A percentile compares a stretch with the other conserved stretches of the same genome.
Conservation (phyloP, 2,329 filamentous ascomycete genomes). For the Botryotinia convoluta region DNA sequence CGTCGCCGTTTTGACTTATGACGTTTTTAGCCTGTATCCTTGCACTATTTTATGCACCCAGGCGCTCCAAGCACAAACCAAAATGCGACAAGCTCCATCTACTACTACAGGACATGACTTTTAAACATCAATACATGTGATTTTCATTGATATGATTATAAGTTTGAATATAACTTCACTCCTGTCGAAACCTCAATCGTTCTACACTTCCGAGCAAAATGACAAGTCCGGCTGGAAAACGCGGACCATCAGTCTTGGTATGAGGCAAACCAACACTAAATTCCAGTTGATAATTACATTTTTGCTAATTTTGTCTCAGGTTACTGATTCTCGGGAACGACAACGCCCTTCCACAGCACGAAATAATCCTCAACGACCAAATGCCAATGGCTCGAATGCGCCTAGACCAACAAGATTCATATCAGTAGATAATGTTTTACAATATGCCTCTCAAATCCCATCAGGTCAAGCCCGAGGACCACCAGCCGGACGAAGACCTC, state of each 20-base stretch:
- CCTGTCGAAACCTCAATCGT: not conserved
- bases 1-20: not conserved
- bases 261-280: constrained; percentile 25
- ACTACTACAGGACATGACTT: not conserved
- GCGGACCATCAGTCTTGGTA: constrained; percentile 62
- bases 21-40: constrained; percentile 10
- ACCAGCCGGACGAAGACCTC: constrained; percentile 46
- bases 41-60: constrained; percentile 11
- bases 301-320: constrained; percentile 40
- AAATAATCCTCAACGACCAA: constrained; percentile 39
- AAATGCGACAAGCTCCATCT: not conserved
- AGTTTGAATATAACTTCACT: constrained; percentile 5
- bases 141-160: not conserved
- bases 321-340: constrained; percentile 58
- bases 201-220: not conserved
- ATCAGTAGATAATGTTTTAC: constrained; percentile 89
- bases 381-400: constrained; percentile 32
- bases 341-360: constrained; percentile 44
- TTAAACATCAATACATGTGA: not conserved
- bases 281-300: not conserved
- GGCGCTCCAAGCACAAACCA: not conserved
- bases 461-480: constrained; percentile 84
- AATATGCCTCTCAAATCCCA: constrained; percentile 90
- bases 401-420: constrained; percentile 68
- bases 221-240: constrained; percentile 42